Evolutionary conservation across 495 filamentous ascomycete genomes (phyloP).

Genomic region (Aspergillus mulundensis): DNA sequence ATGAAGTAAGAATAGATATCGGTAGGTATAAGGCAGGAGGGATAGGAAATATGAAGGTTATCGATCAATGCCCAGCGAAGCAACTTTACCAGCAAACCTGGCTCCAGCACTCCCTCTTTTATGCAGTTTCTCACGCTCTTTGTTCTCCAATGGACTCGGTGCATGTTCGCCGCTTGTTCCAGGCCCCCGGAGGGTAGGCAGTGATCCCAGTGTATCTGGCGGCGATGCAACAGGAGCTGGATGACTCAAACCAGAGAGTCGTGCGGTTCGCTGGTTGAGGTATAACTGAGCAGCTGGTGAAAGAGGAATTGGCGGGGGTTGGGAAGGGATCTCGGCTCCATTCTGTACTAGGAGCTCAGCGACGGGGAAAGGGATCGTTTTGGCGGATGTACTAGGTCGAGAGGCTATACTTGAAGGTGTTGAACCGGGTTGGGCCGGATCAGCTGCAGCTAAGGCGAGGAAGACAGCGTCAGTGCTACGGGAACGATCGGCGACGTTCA

Average conservation of each 20-base stretch:
- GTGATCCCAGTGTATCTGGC: conserved; percentile 40
- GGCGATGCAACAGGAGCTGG: conserved; percentile 12
- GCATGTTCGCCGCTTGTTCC: conserved; percentile 26
- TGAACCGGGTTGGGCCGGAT: conserved; percentile 69
- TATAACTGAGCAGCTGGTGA: conserved; percentile 74
- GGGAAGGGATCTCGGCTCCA: conserved; percentile 77
- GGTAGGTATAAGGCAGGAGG: conserved; percentile 6
- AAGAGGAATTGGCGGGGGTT: conserved; percentile 71
- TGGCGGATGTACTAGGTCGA: conserved; percentile 29
- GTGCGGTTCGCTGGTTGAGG: conserved; percentile 71
- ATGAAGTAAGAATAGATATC: conserved; percentile 1
- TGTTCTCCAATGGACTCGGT: conserved; percentile 31
- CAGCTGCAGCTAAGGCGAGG: conserved; percentile 89
- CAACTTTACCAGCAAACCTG: conserved; percentile 46
- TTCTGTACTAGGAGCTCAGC: conserved; percentile 94
- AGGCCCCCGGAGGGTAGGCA: conserved; percentile 42
- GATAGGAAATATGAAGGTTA: conserved; percentile 11
- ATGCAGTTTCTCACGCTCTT: conserved; percentile 48
- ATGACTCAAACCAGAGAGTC: conserved; percentile 25
- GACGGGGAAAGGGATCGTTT: conserved; percentile 66
- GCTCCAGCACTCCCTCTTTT: conserved; percentile 50
- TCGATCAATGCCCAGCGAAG: conserved; percentile 44
- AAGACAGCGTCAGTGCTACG: conserved; percentile 84
- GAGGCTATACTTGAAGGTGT: conserved; percentile 32
- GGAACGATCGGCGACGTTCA: conserved; percentile 82